Evolutionary conservation across 108 stramenopile species (phyloP).

Genomic region (Pseudonitzschia pungens): DNA sequence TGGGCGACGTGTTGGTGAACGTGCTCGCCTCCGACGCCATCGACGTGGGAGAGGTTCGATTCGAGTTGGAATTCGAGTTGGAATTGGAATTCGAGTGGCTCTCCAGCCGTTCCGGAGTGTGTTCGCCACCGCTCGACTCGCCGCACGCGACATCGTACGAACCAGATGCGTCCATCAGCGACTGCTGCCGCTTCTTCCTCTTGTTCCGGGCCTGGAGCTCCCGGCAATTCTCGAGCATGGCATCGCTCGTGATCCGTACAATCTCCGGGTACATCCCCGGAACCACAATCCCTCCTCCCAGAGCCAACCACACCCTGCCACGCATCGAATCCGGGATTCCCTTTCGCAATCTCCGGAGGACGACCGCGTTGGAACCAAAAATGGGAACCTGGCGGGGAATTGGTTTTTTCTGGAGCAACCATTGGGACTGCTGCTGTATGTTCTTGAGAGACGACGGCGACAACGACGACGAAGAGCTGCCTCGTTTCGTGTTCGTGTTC

Average conservation of each 20-base stretch:
- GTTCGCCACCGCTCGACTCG: not conserved
- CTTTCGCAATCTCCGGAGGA: slow-evolving; percentile 47
- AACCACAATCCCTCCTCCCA: slow-evolving; percentile 34
- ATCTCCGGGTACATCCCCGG: slow-evolving; percentile 43
- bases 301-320: slow-evolving; percentile 39
- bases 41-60: slow-evolving; percentile 16
- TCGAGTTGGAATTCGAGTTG: no score
- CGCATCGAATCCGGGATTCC: slow-evolving; percentile 56
- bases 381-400: not conserved
- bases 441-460: not conserved
- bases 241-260: slow-evolving; percentile 37
- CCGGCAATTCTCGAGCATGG: slow-evolving; percentile 28
- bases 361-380: not conserved
- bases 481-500: not conserved
- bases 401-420: not conserved
- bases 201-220: slow-evolving; percentile 2
- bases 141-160: no score
- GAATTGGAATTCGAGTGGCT: slow-evolving; percentile 13
- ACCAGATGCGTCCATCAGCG: not conserved
- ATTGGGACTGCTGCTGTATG: not conserved
- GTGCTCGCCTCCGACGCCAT: slow-evolving; percentile 3
- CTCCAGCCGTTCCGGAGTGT: not conserved
- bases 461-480: not conserved
- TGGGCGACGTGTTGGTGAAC: not conserved
- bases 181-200: not conserved